Percentiles rank a stretch among this genome's conserved stretches.
phyloP scores from a whole-genome alignment of 2,329 filamentous ascomycete species.

The Fusarium sp. region DNA sequence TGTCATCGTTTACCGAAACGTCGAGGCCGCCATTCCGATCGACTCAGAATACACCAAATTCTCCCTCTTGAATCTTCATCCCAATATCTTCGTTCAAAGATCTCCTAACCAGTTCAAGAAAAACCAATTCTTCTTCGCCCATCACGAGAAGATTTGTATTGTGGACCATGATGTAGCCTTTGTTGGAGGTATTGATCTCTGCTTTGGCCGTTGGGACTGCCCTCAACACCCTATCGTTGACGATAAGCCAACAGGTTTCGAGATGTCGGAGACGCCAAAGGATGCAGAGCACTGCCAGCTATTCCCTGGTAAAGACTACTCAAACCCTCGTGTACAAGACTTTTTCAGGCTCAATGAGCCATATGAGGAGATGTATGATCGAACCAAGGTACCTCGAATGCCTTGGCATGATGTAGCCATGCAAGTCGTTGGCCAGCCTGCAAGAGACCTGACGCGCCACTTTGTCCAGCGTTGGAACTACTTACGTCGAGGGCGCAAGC shows the following conservation, averaged over 20 bases:
- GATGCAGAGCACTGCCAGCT: slow-evolving; percentile 95
- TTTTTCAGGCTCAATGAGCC: slow-evolving; percentile 94
- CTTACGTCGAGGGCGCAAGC: slow-evolving; percentile 89
- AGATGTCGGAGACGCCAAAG: slow-evolving; percentile 77
- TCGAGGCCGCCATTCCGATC: slow-evolving; percentile 96
- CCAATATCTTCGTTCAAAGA: slow-evolving; percentile 94
- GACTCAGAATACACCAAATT: slow-evolving; percentile 99
- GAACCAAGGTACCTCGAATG: slow-evolving; percentile 89
- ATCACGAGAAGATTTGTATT: slow-evolving; percentile 98
- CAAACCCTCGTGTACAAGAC: slow-evolving; percentile 93
- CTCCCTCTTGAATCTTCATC: slow-evolving; percentile 92
- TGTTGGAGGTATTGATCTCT: slow-evolving; percentile 93
- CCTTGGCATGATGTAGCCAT: slow-evolving; percentile 99
- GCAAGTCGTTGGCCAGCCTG: slow-evolving; percentile 97
- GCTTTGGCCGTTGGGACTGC: slow-evolving; percentile 97
- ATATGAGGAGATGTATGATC: slow-evolving; percentile 99
- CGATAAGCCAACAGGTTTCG: slow-evolving; percentile 95
- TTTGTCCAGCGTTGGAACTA: slow-evolving; percentile 99
- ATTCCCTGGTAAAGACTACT: slow-evolving; percentile 98
- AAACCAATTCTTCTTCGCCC: slow-evolving; percentile 99
- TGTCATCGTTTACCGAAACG: slow-evolving; percentile 97
- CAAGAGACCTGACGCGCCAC: slow-evolving; percentile 91
- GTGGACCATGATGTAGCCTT: slow-evolving; percentile 97
- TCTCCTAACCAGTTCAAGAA: slow-evolving; percentile 98
- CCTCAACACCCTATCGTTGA: slow-evolving; percentile 91